phyloP scores from a whole-genome alignment of 176 grass and related monocot genomes.

The Oryza australiensis region DNA sequence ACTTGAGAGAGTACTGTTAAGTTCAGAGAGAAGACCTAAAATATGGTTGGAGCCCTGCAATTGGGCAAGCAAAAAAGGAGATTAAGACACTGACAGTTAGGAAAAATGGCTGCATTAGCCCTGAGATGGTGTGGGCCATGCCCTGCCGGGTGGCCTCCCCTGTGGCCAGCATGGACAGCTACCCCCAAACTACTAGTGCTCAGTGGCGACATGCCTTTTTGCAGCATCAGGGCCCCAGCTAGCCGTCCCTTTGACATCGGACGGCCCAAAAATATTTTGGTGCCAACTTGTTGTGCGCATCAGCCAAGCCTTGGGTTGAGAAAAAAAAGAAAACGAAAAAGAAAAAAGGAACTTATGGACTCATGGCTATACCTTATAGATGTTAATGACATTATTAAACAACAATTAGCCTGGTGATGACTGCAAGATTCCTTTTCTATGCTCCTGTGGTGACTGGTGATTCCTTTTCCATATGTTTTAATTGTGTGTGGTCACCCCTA shows the following conservation, averaged over 20 bases:
- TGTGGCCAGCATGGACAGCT: constrained; percentile 57
- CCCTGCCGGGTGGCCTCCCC: constrained; percentile 55
- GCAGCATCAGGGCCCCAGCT: constrained; percentile 19
- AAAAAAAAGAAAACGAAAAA: not conserved
- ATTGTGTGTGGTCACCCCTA: constrained; percentile 1
- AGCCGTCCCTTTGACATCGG: constrained; percentile 20
- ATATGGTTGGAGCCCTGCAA: not conserved
- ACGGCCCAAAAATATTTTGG: not conserved
- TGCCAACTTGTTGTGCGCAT: not conserved
- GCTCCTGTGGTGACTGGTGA: not conserved
- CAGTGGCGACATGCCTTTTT: constrained; percentile 39
- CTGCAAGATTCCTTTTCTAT: constrained; percentile 26
- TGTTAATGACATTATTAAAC: constrained; percentile 27
- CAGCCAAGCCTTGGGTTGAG: not conserved
- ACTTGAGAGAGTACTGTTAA: not conserved
- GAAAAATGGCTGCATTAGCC: not conserved
- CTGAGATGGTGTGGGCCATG: constrained; percentile 36
- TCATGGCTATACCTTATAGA: not conserved
- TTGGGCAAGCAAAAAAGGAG: not conserved
- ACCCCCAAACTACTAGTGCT: constrained; percentile 35
- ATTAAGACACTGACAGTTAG: constrained; percentile 20
- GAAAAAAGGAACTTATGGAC: not conserved
- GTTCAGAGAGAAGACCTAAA: not conserved
- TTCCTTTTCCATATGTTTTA: constrained; percentile 13
- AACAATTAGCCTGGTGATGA: constrained; percentile 29